Evolutionary conservation across 371 early-diverging fungal genomes (phyloP), one percentile per base, ranked within the genome.

Genomic region (Mortierella sp.): DNA sequence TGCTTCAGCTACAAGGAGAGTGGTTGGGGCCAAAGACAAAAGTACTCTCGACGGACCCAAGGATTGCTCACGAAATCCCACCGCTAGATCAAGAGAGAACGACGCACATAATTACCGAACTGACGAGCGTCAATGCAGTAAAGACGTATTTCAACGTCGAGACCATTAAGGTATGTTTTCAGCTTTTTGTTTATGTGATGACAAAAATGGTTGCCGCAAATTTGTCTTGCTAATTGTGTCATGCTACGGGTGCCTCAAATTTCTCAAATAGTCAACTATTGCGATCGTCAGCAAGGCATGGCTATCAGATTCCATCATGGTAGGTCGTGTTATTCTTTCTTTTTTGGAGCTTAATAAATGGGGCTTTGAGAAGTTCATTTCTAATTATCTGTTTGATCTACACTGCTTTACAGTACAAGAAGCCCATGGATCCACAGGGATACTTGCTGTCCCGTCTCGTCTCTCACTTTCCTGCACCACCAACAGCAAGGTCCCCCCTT

Each of bases 11-110:
- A 9, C 9, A 42, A 3, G 68, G 75, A 15, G 21, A 56, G 15
- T 73, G 75, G 75, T 51, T 68, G 12, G 75, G 75, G 4, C 68
- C 75, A 4, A 39, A 49, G 32, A 49, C 58, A 2, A 73, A 73
- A 28, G 41, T 47, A 2, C 30, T 73, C 11, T 23, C 60, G 2
- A 55, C 54, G 4, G 64, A 71, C 37, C 75, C 62, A 5, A 49
- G 59, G 4, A 51, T 24, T 3, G 51, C 55, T 4, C 50, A 48
- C 2, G 55, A 55, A 0, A 14, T 54, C 26, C 75, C 64, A 0
- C 21, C 44, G 0, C 28, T 73, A 11, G 64, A 68, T 46, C 63
- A 63, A 28, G 52, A 65, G 12, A 41, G 27, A 5, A 73, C 75
- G 9, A 68, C 75, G 1, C 75, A 73, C 42, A 68, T 73, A 24